These are phyloP conservation scores for Porphyrellus sp. DNA, from an alignment of 1,284 basidiomycete genomes.

Conservation along the genomic window DNA sequence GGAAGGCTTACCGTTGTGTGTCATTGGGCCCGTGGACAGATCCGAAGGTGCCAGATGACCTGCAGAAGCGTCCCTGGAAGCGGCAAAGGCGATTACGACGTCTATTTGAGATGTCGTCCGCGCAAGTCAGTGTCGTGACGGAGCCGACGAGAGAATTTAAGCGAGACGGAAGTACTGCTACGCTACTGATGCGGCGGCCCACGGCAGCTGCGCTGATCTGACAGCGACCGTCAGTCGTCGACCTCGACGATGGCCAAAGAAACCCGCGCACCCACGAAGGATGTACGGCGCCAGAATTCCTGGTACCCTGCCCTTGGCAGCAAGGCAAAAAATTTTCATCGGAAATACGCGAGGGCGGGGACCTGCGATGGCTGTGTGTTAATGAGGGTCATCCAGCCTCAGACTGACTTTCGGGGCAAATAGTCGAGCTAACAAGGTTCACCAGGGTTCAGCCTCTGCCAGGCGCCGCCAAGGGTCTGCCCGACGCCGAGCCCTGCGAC, in stretches of 20 bases:
- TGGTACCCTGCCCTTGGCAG: conserved; percentile 22
- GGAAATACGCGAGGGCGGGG: conserved; percentile 40
- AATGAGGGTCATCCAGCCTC: conserved; percentile 33
- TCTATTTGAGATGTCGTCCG: conserved; percentile 4
- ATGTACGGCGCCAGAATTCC: conserved; percentile 13
- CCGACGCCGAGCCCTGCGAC: conserved; percentile 25
- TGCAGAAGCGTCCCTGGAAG: conserved; percentile 11
- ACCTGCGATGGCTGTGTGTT: conserved; percentile 40
- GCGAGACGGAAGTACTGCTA: conserved; percentile 14
- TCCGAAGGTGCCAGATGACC: conserved; percentile 16
- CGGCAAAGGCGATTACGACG: conserved; percentile 23
- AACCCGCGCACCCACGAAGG: conserved; percentile 6
- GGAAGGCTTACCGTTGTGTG: conserved; percentile 23
- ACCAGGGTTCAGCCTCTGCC: conserved; percentile 33
- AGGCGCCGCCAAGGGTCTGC: conserved; percentile 33
- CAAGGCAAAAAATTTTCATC: conserved; percentile 35
- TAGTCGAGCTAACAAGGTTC: conserved; percentile 29
- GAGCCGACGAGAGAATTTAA: conserved; percentile 28
- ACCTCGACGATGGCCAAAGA: conserved; percentile 1
- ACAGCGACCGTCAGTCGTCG: background rate
- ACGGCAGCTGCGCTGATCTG: conserved; percentile 6
- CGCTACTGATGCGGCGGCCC: background rate
- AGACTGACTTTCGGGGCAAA: conserved; percentile 34
- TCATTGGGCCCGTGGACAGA: conserved; percentile 18
- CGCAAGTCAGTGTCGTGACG: conserved; percentile 14